Conservation (phyloP, 495 filamentous ascomycete genomes). For the Podospora tetraspora region DNA sequence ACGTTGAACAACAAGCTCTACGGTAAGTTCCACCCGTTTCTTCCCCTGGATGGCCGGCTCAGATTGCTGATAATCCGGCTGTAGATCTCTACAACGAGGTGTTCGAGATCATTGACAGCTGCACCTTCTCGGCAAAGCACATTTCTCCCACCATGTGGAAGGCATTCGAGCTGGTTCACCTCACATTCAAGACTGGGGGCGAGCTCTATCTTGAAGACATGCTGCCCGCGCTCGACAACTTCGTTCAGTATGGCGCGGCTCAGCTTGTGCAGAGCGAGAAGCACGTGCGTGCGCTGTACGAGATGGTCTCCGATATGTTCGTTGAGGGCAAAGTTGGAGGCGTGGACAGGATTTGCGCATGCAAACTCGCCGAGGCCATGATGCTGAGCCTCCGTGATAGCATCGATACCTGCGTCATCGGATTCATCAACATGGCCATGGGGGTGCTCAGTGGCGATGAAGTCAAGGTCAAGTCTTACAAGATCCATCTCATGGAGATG, state of each 20-base stretch:
- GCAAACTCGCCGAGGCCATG: conserved; percentile 94
- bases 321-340: conserved; percentile 82
- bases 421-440: conserved; percentile 89
- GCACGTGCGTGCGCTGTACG: conserved; percentile 79
- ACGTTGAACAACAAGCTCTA: conserved; percentile 97
- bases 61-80: background rate
- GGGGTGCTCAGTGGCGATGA: conserved; percentile 62
- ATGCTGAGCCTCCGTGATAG: conserved; percentile 93
- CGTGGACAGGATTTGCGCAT: conserved; percentile 96
- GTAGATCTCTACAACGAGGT: conserved; percentile 91
- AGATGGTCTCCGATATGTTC: conserved; percentile 69
- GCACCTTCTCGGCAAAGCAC: conserved; percentile 94
- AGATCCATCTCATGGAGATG: conserved; percentile 97
- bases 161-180: conserved; percentile 92
- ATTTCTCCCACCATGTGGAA: conserved; percentile 98
- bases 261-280: conserved; percentile 75
- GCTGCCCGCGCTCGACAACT: conserved; percentile 96
- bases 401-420: conserved; percentile 77
- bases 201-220: conserved; percentile 99
- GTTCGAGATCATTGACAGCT: conserved; percentile 98
- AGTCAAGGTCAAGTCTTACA: conserved; percentile 79
- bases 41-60: background rate
- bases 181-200: conserved; percentile 93
- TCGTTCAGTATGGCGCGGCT: conserved; percentile 80
- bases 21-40: conserved; percentile 39